phyloP scores from a whole-genome alignment of 1,139 yeast species.

The Saccharomyces hybrid region DNA sequence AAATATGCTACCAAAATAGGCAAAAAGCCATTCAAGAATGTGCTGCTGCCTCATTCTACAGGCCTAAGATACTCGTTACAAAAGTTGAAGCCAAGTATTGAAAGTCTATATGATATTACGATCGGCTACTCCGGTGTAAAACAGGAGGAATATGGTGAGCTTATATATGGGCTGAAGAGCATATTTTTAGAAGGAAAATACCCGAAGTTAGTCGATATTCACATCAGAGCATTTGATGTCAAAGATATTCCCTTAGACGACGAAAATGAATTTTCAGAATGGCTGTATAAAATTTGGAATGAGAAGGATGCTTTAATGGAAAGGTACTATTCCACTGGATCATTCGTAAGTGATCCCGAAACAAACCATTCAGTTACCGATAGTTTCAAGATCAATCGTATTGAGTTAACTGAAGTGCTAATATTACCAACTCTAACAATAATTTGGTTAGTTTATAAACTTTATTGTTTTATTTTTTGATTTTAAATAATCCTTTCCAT shows the following conservation, averaged over 20 bases:
- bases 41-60: slow-evolving; percentile 71
- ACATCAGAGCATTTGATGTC: slow-evolving; percentile 52
- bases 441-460: slow-evolving; percentile 1
- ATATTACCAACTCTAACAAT: slow-evolving; percentile 11
- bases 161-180: slow-evolving; percentile 55
- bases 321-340: slow-evolving; percentile 50
- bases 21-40: slow-evolving; percentile 46
- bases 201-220: slow-evolving; percentile 58
- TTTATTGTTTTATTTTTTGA: background rate
- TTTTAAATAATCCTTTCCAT: background rate
- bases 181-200: slow-evolving; percentile 64
- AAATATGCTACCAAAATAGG: slow-evolving; percentile 49
- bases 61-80: slow-evolving; percentile 67
- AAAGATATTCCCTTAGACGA: slow-evolving; percentile 61
- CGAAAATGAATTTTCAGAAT: slow-evolving; percentile 56
- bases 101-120: slow-evolving; percentile 74
- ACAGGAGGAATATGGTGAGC: slow-evolving; percentile 67
- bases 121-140: slow-evolving; percentile 70
- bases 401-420: slow-evolving; percentile 14
- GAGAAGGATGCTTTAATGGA: slow-evolving; percentile 69
- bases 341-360: slow-evolving; percentile 34
- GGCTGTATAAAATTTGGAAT: slow-evolving; percentile 73
- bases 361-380: slow-evolving; percentile 18
- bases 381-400: slow-evolving; percentile 10
- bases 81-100: slow-evolving; percentile 51